Conservation (phyloP, 2,329 filamentous ascomycete genomes). For the Verticillium nubilum region DNA sequence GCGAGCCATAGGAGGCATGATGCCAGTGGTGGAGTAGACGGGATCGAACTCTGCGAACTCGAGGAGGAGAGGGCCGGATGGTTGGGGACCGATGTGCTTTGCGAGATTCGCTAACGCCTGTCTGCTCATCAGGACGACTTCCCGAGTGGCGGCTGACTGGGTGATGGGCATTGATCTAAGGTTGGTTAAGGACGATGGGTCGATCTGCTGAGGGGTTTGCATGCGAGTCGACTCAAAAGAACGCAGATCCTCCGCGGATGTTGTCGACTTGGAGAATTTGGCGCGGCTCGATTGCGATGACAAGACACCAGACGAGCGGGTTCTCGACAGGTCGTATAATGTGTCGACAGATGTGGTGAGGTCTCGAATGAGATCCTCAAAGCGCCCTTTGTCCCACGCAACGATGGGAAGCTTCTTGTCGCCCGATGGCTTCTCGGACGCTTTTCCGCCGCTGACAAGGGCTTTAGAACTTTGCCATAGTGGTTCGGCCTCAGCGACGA, state of each 20-base stretch:
- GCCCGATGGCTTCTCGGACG: slow-evolving; percentile 29
- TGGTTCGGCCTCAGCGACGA: slow-evolving; percentile 68
- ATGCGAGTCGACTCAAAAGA: slow-evolving; percentile 56
- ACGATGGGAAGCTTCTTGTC: slow-evolving; percentile 53
- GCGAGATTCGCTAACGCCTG: slow-evolving; percentile 45
- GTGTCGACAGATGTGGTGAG: slow-evolving; percentile 75
- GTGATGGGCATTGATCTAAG: slow-evolving; percentile 27
- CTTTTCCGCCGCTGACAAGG: slow-evolving; percentile 29
- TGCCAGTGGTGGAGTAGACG: slow-evolving; percentile 56
- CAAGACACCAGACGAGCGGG: slow-evolving; percentile 43
- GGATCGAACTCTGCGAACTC: slow-evolving; percentile 65
- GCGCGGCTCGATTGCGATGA: slow-evolving; percentile 22
- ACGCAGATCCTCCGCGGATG: slow-evolving; percentile 37
- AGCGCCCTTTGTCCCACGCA: slow-evolving; percentile 65
- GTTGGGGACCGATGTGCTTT: slow-evolving; percentile 32
- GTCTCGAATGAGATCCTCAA: slow-evolving; percentile 69
- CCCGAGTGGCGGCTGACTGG: slow-evolving; percentile 22
- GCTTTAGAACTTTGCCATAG: slow-evolving; percentile 60
- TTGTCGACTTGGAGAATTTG: slow-evolving; percentile 29
- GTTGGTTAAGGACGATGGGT: slow-evolving; percentile 47
- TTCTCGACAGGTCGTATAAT: slow-evolving; percentile 69
- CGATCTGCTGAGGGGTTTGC: slow-evolving; percentile 55
- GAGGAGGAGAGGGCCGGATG: slow-evolving; percentile 56
- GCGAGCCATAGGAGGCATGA: slow-evolving; percentile 58
- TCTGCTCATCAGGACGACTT: slow-evolving; percentile 45